Conservation (phyloP, 1,284 basidiomycete genomes). For the Melampsora larici-populina region DNA sequence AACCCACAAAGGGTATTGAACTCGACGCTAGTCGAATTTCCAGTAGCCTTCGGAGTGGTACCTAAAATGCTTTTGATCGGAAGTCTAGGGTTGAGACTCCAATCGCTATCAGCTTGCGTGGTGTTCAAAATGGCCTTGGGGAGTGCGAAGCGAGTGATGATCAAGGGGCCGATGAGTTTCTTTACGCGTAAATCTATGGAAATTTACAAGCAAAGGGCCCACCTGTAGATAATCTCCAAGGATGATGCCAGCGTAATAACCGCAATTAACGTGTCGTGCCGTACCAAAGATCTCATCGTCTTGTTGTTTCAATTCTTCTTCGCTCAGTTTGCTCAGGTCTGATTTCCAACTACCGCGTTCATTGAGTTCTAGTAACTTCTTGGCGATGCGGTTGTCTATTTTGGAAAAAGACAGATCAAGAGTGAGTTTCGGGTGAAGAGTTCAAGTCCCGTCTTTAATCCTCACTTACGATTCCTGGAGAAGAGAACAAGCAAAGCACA, state of each 20-base stretch:
- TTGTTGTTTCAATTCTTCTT: constrained; percentile 55
- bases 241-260: constrained; percentile 59
- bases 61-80: constrained; percentile 30
- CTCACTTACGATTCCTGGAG: constrained; percentile 34
- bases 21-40: constrained; percentile 37
- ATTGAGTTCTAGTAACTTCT: constrained; percentile 32
- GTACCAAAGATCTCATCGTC: constrained; percentile 70
- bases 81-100: constrained; percentile 32
- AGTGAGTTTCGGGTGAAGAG: not conserved
- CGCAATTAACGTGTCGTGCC: constrained; percentile 70
- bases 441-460: not conserved
- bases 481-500: constrained; percentile 36
- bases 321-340: constrained; percentile 51
- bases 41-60: constrained; percentile 27
- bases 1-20: constrained; percentile 40
- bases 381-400: constrained; percentile 39
- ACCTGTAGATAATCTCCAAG: constrained; percentile 39
- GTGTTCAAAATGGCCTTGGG: constrained; percentile 31
- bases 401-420: not conserved
- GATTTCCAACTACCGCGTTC: constrained; percentile 31
- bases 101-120: constrained; percentile 40
- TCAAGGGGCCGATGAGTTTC: not conserved
- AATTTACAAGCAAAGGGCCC: not conserved
- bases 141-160: not conserved
- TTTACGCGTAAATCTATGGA: not conserved